These are phyloP conservation scores for Phialemonium atrogriseum DNA, from an alignment of 2,329 filamentous ascomycete genomes.

Conservation along the genomic window DNA sequence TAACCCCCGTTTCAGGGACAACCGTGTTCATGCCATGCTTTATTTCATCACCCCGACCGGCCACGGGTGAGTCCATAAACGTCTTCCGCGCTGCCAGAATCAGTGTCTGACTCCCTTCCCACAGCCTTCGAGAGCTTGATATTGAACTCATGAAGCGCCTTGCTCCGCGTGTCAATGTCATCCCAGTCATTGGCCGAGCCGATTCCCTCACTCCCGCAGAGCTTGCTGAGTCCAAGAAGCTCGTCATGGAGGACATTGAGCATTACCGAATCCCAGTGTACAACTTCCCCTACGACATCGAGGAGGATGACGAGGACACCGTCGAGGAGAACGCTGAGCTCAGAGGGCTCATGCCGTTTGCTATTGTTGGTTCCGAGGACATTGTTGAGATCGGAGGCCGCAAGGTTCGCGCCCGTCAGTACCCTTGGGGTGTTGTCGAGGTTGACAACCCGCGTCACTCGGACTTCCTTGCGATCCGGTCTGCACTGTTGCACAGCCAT, in stretches of 20 bases:
- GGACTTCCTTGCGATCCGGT: conserved; percentile 95
- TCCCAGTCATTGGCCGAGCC: conserved; percentile 96
- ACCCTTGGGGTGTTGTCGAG: conserved; percentile 98
- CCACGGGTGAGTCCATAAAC: conserved; percentile 62
- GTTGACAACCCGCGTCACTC: conserved; percentile 99
- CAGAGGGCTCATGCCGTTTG: conserved; percentile 95
- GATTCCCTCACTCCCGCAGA: conserved; percentile 95
- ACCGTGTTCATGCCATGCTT: conserved; percentile 94
- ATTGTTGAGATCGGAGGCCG: conserved; percentile 88
- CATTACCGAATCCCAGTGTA: conserved; percentile 99
- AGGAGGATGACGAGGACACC: conserved; percentile 98
- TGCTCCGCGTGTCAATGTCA: conserved; percentile 95
- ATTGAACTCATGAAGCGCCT: conserved; percentile 99
- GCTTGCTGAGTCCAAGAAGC: conserved; percentile 97
- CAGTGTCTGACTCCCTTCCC: conserved; percentile 12
- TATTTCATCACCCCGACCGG: conserved; percentile 99
- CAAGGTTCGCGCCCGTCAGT: conserved; percentile 88
- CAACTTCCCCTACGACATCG: conserved; percentile 99
- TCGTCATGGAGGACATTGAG: conserved; percentile 99
- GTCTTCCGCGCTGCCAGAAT: neutral
- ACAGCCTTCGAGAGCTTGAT: conserved; percentile 93
- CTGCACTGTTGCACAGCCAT: conserved; percentile 94
- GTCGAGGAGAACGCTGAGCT: conserved; percentile 99
- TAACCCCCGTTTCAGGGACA: conserved; percentile 99
- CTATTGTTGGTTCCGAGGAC: conserved; percentile 96